These are phyloP conservation scores for Geranium brycei DNA, from an alignment of 345 rosid genomes.

Conservation along the genomic window DNA sequence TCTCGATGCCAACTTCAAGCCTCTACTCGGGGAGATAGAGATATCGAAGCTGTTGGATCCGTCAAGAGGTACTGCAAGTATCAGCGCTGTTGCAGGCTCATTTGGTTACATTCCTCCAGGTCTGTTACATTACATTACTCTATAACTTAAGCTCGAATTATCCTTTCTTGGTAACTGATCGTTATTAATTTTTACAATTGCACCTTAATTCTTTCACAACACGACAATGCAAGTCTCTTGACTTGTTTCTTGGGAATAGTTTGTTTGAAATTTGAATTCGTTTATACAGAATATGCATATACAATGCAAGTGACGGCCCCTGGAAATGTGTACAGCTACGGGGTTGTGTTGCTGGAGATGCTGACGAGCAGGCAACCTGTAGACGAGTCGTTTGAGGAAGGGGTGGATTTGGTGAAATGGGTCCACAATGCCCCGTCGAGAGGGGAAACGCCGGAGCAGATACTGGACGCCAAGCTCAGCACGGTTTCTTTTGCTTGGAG, in stretches of 20 bases:
- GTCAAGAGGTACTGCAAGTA: constrained; percentile 68
- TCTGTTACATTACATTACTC: constrained; percentile 9
- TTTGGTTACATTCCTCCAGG: constrained; percentile 96
- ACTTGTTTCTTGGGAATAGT: too few species aligned
- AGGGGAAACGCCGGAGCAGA: constrained; percentile 72
- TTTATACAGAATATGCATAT: constrained; percentile 67
- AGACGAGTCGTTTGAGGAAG: constrained; percentile 88
- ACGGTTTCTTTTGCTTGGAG: constrained; percentile 82
- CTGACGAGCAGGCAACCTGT: constrained; percentile 73
- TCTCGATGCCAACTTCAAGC: constrained; percentile 59
- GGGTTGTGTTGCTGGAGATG: constrained; percentile 87
- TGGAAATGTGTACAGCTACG: constrained; percentile 87
- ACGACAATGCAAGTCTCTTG: too few species aligned
- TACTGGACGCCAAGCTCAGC: constrained; percentile 72
- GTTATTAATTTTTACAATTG: too few species aligned
- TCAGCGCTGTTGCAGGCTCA: constrained; percentile 92
- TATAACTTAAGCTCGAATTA: too few species aligned
- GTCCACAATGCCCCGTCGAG: constrained; percentile 67
- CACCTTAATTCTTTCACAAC: too few species aligned
- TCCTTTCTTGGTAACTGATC: too few species aligned
- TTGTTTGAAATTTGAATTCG: too few species aligned
- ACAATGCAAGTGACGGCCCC: constrained; percentile 95
- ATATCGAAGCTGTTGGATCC: constrained; percentile 79
- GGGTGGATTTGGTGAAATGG: constrained; percentile 87
- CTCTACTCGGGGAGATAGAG: constrained; percentile 81